Evolutionary conservation across 1,284 basidiomycete species (phyloP), one percentile per base, ranked within the genome.

Genomic region (Irpex lacteus): DNA sequence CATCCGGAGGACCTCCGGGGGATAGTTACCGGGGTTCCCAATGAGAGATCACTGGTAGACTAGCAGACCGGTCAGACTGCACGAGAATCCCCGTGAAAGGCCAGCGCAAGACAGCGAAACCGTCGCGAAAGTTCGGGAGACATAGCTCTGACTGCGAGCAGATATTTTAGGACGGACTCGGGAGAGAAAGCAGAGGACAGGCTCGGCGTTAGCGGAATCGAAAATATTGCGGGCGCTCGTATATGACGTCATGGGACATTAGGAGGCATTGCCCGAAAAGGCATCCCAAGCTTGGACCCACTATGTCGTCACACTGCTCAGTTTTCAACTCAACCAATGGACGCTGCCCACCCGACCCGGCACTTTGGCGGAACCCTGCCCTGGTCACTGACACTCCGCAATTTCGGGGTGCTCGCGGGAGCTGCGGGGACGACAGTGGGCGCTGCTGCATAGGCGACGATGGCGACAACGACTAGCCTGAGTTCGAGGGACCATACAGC

Each of bases 181-280:
- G 26, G 26, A 26, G 26, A 26, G 26, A 26, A 44, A 15, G 40
- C 15, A 44, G 40, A 11, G 40, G 40, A 44, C 2, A 11, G 40
- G 8, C 15, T 15, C 9, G 18, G 9, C 11, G 50, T 19, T 19
- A 53, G 50, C 13, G 50, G 50, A 13, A 3, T 2, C 11, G 4
- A 53, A 8, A 26, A 18, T 18, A 53, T 44, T 53, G 18, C 50
- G 18, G 21, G 18, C 50, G 50, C 50, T 53, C 2, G 18, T 9
- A 26, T 18, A 47, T 63, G 62, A 63, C 62, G 57, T 63, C 62
- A 63, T 49, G 21, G 40, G 34, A 11, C 44, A 58, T 8, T 21
- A 36, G 32, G 57, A 59, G 57, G 62, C 53, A 63, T 56, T 59
- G 62, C 47, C 49, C 62, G 13, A 54, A 63, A 63, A 54, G 44